Evolutionary conservation across 1,139 yeast species (phyloP).

Genomic region (Suhomyces bribrorum): DNA sequence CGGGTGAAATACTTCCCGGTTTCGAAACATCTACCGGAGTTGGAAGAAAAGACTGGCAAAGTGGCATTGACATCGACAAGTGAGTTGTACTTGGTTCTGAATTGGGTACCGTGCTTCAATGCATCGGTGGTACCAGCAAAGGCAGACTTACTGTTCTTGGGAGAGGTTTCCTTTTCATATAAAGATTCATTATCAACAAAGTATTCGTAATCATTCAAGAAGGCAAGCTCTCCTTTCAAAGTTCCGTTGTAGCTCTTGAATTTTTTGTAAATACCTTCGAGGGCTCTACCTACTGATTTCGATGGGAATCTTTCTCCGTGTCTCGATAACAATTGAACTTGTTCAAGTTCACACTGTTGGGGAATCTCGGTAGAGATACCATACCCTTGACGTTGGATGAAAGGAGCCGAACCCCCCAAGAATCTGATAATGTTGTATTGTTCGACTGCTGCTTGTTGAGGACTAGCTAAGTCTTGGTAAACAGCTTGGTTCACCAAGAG

Average conservation of each 20-base stretch:
- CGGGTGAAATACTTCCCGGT: slow-evolving; percentile 35
- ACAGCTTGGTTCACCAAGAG: slow-evolving; percentile 27
- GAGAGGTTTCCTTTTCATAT: slow-evolving; percentile 28
- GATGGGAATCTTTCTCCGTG: slow-evolving; percentile 77
- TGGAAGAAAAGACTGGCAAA: slow-evolving; percentile 38
- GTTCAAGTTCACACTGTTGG: slow-evolving; percentile 54
- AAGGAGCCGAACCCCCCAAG: slow-evolving; percentile 53
- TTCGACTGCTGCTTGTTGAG: slow-evolving; percentile 39
- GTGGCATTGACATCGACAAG: slow-evolving; percentile 21
- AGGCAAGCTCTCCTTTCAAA: slow-evolving; percentile 32
- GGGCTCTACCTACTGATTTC: slow-evolving; percentile 12
- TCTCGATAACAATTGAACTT: slow-evolving; percentile 63
- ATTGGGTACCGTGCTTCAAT: slow-evolving; percentile 34
- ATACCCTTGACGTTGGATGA: slow-evolving; percentile 43
- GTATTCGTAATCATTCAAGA: slow-evolving; percentile 36
- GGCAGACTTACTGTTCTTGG: slow-evolving; percentile 16
- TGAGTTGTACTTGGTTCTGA: slow-evolving; percentile 34
- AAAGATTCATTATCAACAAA: slow-evolving; percentile 28
- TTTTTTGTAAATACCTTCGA: slow-evolving; percentile 22
- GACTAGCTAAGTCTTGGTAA: slow-evolving; percentile 35
- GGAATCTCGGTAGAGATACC: slow-evolving; percentile 54
- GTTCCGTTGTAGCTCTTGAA: slow-evolving; percentile 26
- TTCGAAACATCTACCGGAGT: slow-evolving; percentile 32
- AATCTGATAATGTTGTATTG: slow-evolving; percentile 44
- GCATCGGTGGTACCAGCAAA: slow-evolving; percentile 33